Conservation (phyloP, 305 asterid species). For the Rubia peregrina region DNA sequence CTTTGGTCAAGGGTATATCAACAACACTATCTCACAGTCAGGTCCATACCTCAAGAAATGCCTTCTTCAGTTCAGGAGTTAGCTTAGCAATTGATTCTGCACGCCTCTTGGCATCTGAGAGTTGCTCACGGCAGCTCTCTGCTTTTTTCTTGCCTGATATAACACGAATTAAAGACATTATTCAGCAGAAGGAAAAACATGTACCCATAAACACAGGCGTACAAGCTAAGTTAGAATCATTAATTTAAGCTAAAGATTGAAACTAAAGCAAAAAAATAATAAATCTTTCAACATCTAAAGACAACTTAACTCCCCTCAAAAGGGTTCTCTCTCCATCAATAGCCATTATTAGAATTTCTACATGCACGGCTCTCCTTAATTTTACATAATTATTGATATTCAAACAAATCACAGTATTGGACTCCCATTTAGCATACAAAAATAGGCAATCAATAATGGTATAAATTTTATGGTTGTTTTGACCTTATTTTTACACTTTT, state of each 20-base stretch:
- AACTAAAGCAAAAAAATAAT: not conserved
- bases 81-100: conserved; percentile 71
- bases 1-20: not conserved
- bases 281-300: not conserved
- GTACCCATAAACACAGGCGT: not conserved
- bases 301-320: not conserved
- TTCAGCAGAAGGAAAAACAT: conserved; percentile 11
- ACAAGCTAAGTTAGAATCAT: not conserved
- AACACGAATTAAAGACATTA: conserved; percentile 14
- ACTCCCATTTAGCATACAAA: not conserved
- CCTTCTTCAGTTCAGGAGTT: conserved; percentile 62
- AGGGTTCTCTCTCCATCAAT: not conserved
- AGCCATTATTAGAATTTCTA: not conserved
- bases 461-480: not conserved
- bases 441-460: not conserved
- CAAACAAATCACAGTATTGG: not conserved
- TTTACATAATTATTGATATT: not conserved
- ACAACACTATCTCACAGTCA: conserved; percentile 10
- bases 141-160: conserved; percentile 46
- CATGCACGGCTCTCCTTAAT: not conserved
- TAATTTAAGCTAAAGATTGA: not conserved
- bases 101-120: conserved; percentile 50
- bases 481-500: not conserved
- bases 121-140: conserved; percentile 36
- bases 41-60: conserved; percentile 72